Conservation (phyloP, 495 filamentous ascomycete species). For the Daldinia vernicosa region DNA sequence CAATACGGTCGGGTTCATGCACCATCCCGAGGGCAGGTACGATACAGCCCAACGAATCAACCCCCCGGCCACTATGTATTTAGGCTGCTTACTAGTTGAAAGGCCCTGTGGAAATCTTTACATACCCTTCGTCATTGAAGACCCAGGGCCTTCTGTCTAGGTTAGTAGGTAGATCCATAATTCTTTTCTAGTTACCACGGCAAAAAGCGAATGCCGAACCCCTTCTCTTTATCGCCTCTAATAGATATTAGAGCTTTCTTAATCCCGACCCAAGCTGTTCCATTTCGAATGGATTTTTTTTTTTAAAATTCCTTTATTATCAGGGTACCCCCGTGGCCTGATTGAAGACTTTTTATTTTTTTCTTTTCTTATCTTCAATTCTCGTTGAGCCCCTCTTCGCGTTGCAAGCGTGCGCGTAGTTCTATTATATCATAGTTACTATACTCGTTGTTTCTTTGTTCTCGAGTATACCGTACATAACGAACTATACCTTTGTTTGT, state of each 20-base stretch:
- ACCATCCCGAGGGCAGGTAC: slow-evolving; percentile 20
- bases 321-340: slow-evolving; percentile 15
- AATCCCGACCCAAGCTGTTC: slow-evolving; percentile 17
- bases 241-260: slow-evolving; percentile 22
- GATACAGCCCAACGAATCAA: slow-evolving; percentile 9
- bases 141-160: slow-evolving; percentile 9
- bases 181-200: slow-evolving; percentile 7
- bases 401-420: slow-evolving; percentile 22
- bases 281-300: slow-evolving; percentile 16
- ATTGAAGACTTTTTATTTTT: slow-evolving; percentile 2
- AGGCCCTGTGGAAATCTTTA: slow-evolving; percentile 17
- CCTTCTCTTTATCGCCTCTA: slow-evolving; percentile 22
- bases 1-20: slow-evolving; percentile 52
- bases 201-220: slow-evolving; percentile 42
- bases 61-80: neutral
- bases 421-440: neutral
- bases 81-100: slow-evolving; percentile 2
- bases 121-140: slow-evolving; percentile 35
- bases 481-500: neutral
- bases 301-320: slow-evolving; percentile 29
- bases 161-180: too few relatives aligned
- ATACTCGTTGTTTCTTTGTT: slow-evolving; percentile 13
- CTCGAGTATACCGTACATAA: slow-evolving; percentile 1
- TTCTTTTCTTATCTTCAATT: slow-evolving; percentile 21
- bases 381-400: slow-evolving; percentile 6